These are phyloP conservation scores for Phoma herbarum DNA, from an alignment of 2,329 filamentous ascomycete species.

Conservation along the genomic window DNA sequence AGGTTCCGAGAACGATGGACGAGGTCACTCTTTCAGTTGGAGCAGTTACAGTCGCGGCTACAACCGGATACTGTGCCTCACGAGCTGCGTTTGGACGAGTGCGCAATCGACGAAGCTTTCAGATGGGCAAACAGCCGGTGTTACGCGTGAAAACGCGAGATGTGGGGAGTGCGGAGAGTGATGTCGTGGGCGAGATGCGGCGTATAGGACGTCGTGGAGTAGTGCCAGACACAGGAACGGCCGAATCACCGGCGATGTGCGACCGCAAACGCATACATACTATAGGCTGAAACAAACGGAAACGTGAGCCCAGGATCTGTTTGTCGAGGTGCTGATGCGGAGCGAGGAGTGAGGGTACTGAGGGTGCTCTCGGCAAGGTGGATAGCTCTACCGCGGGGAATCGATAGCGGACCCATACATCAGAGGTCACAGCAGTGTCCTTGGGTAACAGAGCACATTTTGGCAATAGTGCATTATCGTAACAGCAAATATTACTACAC, in stretches of 20 bases:
- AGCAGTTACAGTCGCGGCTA: constrained; percentile 6
- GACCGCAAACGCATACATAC: constrained; percentile 42
- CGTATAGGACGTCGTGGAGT: constrained; percentile 25
- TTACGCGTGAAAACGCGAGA: constrained; percentile 23
- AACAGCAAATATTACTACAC: constrained; percentile 19
- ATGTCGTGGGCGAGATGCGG: constrained; percentile 14
- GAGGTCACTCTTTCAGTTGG: neutral
- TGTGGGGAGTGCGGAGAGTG: constrained; percentile 23
- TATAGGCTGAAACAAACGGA: constrained; percentile 22
- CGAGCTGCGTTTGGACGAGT: neutral
- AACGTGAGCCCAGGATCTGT: constrained; percentile 16
- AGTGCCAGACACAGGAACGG: constrained; percentile 25
- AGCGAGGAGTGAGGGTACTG: constrained; percentile 14
- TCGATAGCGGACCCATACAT: constrained; percentile 26
- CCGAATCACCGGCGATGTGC: constrained; percentile 43
- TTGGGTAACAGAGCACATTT: neutral
- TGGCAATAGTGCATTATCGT: constrained; percentile 1
- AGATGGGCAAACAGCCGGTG: constrained; percentile 12
- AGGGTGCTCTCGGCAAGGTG: constrained; percentile 17
- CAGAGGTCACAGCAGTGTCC: neutral
- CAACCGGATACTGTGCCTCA: neutral
- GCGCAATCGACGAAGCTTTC: constrained; percentile 1
- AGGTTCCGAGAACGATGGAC: constrained; percentile 1
- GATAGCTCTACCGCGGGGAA: constrained; percentile 26
- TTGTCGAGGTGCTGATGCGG: constrained; percentile 3